phyloP scores from a whole-genome alignment of 1,284 basidiomycete genomes.

The Rhodotorula sp. region DNA sequence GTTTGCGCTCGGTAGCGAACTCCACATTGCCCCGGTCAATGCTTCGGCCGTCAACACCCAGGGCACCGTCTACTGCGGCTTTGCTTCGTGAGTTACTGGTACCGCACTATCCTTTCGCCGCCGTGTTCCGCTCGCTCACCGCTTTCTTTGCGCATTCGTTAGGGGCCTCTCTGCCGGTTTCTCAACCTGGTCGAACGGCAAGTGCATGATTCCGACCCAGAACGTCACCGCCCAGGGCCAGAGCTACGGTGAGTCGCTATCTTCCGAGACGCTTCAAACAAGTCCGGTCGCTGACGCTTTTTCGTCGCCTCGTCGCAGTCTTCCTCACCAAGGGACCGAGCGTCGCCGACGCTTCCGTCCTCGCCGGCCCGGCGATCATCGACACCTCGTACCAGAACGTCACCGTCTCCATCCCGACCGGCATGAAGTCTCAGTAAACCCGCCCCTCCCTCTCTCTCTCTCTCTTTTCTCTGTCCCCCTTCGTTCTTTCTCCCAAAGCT shows the following conservation, averaged over 20 bases:
- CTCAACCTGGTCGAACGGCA: constrained; percentile 38
- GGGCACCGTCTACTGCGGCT: constrained; percentile 47
- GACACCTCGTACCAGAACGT: constrained; percentile 18
- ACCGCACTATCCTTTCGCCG: constrained; percentile 42
- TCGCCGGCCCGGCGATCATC: constrained; percentile 57
- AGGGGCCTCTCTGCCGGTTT: constrained; percentile 57
- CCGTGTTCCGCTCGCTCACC: no score
- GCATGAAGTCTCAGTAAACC: not conserved
- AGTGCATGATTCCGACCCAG: constrained; percentile 30
- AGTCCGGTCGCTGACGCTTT: not conserved
- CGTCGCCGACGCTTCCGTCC: constrained; percentile 51
- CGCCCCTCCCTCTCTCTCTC: constrained; percentile 48
- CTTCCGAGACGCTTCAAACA: not conserved
- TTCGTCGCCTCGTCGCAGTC: constrained; percentile 9
- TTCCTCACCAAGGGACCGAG: constrained; percentile 44
- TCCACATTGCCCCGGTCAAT: constrained; percentile 53
- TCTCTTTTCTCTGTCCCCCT: not conserved
- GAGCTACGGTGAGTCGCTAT: constrained; percentile 5
- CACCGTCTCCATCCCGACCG: constrained; percentile 12
- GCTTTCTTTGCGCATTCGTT: constrained; percentile 22
- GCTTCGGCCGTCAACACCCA: constrained; percentile 50
- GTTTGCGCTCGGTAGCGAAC: constrained; percentile 46
- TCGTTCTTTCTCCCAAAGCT: not conserved
- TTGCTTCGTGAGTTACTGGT: constrained; percentile 26
- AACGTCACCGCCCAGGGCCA: constrained; percentile 26